phyloP scores from a whole-genome alignment of 176 grass and related monocot species.

The maize (Zea mays) region DNA sequence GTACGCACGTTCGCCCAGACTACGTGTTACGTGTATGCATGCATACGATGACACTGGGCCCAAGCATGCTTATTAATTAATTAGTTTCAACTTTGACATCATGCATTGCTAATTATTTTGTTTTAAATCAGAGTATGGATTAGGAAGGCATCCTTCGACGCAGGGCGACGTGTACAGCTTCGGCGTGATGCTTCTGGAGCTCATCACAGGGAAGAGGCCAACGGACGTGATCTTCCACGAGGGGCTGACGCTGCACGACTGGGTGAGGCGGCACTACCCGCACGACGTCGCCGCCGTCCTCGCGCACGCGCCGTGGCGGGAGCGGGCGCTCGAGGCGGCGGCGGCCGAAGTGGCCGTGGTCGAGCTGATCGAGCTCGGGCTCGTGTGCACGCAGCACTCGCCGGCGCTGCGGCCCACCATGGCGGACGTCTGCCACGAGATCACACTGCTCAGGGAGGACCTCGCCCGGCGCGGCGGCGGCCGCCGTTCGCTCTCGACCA shows the following conservation, averaged over 20 bases:
- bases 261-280: constrained; percentile 70
- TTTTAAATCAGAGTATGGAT: constrained; percentile 64
- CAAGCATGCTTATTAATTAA: neutral
- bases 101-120: neutral
- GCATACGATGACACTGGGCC: neutral
- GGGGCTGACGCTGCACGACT: constrained; percentile 77
- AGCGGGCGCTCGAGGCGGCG: neutral
- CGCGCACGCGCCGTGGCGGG: constrained; percentile 44
- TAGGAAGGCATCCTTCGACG: constrained; percentile 63
- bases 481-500: constrained; percentile 34
- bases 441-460: constrained; percentile 66
- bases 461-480: constrained; percentile 34
- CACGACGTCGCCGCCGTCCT: constrained; percentile 53
- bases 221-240: constrained; percentile 86
- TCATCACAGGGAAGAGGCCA: constrained; percentile 64
- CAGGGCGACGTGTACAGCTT: constrained; percentile 93
- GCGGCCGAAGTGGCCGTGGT: constrained; percentile 38
- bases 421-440: constrained; percentile 66
- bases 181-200: constrained; percentile 73
- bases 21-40: constrained; percentile 8
- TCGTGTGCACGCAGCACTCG: constrained; percentile 79
- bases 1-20: constrained; percentile 31
- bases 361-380: constrained; percentile 77
- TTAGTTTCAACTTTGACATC: neutral
- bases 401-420: constrained; percentile 70